Percentiles rank a stretch among this genome's conserved stretches.
Evolutionary conservation across 1,284 basidiomycete genomes (phyloP).

Genomic region (Trametes versicolor): DNA sequence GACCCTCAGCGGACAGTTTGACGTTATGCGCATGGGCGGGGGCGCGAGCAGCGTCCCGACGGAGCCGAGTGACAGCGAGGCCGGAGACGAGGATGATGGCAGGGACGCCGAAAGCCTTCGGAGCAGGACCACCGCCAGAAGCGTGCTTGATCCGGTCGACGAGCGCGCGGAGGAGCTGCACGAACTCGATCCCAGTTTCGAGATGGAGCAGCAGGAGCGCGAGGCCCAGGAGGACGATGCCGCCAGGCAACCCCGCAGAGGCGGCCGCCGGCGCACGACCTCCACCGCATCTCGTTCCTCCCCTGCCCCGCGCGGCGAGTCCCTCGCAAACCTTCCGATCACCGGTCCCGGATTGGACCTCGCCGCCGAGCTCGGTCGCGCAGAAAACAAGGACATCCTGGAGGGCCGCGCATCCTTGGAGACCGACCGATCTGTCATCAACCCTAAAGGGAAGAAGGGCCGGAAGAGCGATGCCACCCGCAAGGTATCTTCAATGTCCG

Average conservation of each 20-base stretch:
- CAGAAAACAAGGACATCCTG: conserved; percentile 82
- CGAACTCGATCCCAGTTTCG: conserved; percentile 47
- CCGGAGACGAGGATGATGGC: conserved; percentile 56
- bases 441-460: conserved; percentile 58
- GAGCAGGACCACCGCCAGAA: conserved; percentile 58
- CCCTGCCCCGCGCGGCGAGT: conserved; percentile 69
- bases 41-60: conserved; percentile 47
- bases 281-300: conserved; percentile 56
- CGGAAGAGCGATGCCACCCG: conserved; percentile 59
- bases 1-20: conserved; percentile 88
- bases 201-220: conserved; percentile 40
- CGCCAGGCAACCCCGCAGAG: conserved; percentile 54
- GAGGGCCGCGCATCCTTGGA: conserved; percentile 64
- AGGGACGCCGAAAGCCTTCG: conserved; percentile 60
- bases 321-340: conserved; percentile 81
- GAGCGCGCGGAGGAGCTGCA: conserved; percentile 56
- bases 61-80: conserved; percentile 55
- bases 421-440: conserved; percentile 55
- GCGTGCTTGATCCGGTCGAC: conserved; percentile 53
- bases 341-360: conserved; percentile 89
- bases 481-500: conserved; percentile 48
- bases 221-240: conserved; percentile 41
- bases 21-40: conserved; percentile 75
- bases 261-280: conserved; percentile 61
- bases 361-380: conserved; percentile 89